Base-by-base conservation (phyloP, 2,329 filamentous ascomycete species). In the Fusarium siculi region DNA sequence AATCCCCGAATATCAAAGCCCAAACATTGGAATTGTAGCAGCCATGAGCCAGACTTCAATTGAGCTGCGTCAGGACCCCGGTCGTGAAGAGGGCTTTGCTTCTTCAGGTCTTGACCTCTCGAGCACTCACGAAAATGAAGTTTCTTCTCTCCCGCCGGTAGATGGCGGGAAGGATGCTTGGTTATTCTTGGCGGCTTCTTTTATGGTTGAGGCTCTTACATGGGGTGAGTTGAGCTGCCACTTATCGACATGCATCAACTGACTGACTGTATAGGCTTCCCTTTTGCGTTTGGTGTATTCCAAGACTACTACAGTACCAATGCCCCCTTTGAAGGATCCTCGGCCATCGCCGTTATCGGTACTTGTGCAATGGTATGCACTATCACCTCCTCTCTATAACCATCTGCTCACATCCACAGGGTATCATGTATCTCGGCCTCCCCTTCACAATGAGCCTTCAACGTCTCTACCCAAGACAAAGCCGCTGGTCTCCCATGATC, bases 241-340 rank as follows among this genome's bases (percentile, higher is more conserved):
- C 9, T 30, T 11, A 12, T 30, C 30, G 30, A 30, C 4, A 4
- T 30, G 4, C 30, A 6, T 9, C 9, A 4, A 9, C 11, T 57
- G 4, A 68, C 21, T 34, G 5, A 4, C 2, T 7, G 1, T 34
- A 0, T 44, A 92, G 91, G 91, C 5, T 93, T 93, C 63, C 89
- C 90, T 0, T 90, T 91, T 63, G 86, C 90, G 0, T 94, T 91
- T 78, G 92, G 92, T 47, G 86, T 94, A 30, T 93, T 94, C 76
- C 91, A 93, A 74, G 86, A 91, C 57, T 92, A 92, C 79, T 93
- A 93, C 79, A 87, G 84, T 40, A 87, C 84, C 4, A 85, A 91
- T 65, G 85, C 85, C 9, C 87, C 89, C 3, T 93, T 93, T 62
- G 81, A 82, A 7, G 85, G 85, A 5, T 85, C 85, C 0, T 83